Conservation (phyloP, 306 rosid species). For the Casuarina equisetifolia region DNA sequence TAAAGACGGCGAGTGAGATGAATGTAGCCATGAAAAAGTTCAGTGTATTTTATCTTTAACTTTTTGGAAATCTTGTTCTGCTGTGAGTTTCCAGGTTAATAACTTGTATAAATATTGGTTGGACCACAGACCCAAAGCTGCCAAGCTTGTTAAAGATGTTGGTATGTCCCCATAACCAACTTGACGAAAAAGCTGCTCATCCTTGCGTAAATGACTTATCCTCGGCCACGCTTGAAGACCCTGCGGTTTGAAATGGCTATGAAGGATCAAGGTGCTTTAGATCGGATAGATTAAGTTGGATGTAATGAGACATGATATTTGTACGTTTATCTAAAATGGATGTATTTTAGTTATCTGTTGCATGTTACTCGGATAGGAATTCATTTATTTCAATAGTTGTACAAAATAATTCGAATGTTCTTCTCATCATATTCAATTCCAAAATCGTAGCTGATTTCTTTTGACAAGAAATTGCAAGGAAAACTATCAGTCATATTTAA, state of each 20-base stretch:
- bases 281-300: conserved; percentile 27
- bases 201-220: conserved; percentile 85
- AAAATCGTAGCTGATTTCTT: too few relatives aligned
- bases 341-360: conserved; percentile 16
- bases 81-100: background rate
- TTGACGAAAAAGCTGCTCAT: conserved; percentile 83
- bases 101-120: conserved; percentile 8
- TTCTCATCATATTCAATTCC: background rate
- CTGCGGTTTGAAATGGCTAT: conserved; percentile 47
- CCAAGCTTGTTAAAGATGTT: conserved; percentile 97
- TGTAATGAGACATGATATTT: conserved; percentile 37
- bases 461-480: too few relatives aligned
- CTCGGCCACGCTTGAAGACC: conserved; percentile 76
- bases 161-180: conserved; percentile 90
- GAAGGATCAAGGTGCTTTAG: conserved; percentile 33
- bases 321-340: conserved; percentile 34
- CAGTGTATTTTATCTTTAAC: too few relatives aligned
- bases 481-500: too few relatives aligned
- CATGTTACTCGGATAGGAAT: conserved; percentile 22
- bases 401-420: conserved; percentile 24
- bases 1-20: too few relatives aligned
- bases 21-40: too few relatives aligned
- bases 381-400: conserved; percentile 39
- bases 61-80: conserved; percentile 5
- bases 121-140: conserved; percentile 79